Conservation (phyloP, 768 basidiomycete genomes). For the Gautieria morchelliformis region DNA sequence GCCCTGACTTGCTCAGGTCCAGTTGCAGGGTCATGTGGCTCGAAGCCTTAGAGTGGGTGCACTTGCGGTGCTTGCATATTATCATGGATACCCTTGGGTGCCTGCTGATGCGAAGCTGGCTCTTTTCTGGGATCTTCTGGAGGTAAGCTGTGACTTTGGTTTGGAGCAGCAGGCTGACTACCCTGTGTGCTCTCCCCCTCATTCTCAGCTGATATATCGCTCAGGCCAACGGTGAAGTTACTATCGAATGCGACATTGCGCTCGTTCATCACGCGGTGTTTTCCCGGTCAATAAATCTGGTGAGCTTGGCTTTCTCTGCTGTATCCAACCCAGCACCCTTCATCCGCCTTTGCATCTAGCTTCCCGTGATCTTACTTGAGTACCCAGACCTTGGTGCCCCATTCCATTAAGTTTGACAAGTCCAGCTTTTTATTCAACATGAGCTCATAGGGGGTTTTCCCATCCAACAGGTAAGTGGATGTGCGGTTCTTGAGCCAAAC, state of each 20-base stretch:
- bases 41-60: too few species aligned
- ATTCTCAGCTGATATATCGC: too few species aligned
- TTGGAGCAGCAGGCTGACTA: too few species aligned
- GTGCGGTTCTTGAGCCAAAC: conserved; percentile 17
- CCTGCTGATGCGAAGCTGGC: too few species aligned
- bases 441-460: conserved; percentile 17
- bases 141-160: too few species aligned
- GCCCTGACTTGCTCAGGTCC: too few species aligned
- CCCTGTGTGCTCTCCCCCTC: too few species aligned
- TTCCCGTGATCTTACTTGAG: neutral
- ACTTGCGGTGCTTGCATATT: too few species aligned
- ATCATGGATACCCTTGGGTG: too few species aligned
- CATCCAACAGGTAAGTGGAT: conserved; percentile 12
- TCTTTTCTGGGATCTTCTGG: too few species aligned
- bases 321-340: neutral
- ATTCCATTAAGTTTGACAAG: neutral
- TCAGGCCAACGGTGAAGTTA: neutral
- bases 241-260: neutral
- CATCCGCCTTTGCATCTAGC: neutral
- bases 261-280: neutral
- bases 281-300: neutral
- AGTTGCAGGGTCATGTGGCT: neutral
- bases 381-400: neutral
- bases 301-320: neutral
- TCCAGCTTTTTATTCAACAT: neutral